Base-by-base conservation (phyloP, 495 filamentous ascomycete genomes). In the Copromyces sp. region DNA sequence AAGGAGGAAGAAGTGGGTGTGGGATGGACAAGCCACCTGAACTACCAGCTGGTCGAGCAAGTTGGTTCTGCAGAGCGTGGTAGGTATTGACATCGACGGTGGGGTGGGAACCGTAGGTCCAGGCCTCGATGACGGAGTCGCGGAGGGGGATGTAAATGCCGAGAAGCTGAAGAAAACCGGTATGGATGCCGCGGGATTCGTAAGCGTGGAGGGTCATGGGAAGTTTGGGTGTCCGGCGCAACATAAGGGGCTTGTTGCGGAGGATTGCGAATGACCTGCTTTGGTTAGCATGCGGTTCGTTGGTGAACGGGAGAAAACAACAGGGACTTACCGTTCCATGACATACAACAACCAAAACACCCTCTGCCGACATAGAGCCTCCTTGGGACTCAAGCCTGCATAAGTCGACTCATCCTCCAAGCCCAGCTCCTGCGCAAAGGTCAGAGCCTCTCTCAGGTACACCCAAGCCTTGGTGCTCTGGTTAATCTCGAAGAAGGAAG, bases 261-360 rank as follows among this genome's bases (percentile, higher is more conserved):
- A 89, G 81, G 68, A 81, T 76, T 35, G 77, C 76, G 40, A 79
- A 79, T 20, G 77, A 79, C 59, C 75, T 76, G 39, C 2, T 70
- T 69, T n/a, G 14, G 32, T 35, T 1, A 39, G 40, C 12, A 39
- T 2, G n/a, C 71, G 8, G 69, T 47, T 69, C 42, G 59, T 45
- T 41, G 24, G 37, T 2, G n/a, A 12, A 14, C 24, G 17, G 38
- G 38, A 5, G 29, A 70, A 0, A 32, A 59, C 8, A 8, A 42
- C 17, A 29, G 11, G 45, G 42, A 84, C 83, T 39, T 44, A 76
- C 75, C 88, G 84, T 78, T 90, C 88, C 20, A 87, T 87, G 45
- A 91, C 84, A 74, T 90, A 91, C 9, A 90, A 77, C 65, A 89
- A 78, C 89, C 90, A 92, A 74, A 91, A 92, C 0, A 90, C 79